Conservation (phyloP, 2,329 filamentous ascomycete genomes). For the Teratosphaeria pseudoeucalypti region DNA sequence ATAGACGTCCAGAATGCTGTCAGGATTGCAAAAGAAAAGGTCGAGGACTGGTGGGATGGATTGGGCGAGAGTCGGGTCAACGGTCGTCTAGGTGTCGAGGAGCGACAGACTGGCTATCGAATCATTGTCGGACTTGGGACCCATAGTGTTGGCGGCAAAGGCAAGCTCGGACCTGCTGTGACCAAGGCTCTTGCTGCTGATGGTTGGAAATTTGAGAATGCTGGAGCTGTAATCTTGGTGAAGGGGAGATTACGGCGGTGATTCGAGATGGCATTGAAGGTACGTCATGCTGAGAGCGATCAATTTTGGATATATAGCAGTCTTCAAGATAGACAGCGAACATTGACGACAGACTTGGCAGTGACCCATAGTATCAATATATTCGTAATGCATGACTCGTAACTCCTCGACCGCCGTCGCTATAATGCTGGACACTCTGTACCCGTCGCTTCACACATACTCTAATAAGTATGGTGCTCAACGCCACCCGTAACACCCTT, state of each 20-base stretch:
- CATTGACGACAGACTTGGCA: not conserved
- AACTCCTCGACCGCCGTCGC: not conserved
- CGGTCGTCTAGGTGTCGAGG: constrained; percentile 35
- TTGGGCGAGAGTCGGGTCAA: constrained; percentile 55
- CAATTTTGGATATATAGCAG: not conserved
- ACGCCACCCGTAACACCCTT: constrained; percentile 21
- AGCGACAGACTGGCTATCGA: constrained; percentile 46
- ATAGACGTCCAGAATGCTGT: constrained; percentile 72
- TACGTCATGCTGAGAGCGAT: not conserved
- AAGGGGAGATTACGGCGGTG: constrained; percentile 37
- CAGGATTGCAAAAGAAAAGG: constrained; percentile 59
- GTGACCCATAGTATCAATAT: not conserved
- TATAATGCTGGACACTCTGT: too few relatives aligned
- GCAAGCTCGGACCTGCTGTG: constrained; percentile 70
- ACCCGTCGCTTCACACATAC: not conserved
- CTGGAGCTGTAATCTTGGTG: constrained; percentile 60
- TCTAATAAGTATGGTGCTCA: not conserved
- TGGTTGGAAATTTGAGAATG: constrained; percentile 72
- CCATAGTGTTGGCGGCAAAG: constrained; percentile 68
- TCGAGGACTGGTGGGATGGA: constrained; percentile 64
- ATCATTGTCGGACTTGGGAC: constrained; percentile 74
- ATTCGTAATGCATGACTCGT: not conserved
- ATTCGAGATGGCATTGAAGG: not conserved
- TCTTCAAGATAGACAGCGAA: not conserved
- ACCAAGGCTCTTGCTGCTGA: constrained; percentile 61